A percentile compares a stretch with the other conserved stretches of the same genome.
Evolutionary conservation across 805 yeast species (phyloP).

Genomic region (Blastobotrys mokoenaii): DNA sequence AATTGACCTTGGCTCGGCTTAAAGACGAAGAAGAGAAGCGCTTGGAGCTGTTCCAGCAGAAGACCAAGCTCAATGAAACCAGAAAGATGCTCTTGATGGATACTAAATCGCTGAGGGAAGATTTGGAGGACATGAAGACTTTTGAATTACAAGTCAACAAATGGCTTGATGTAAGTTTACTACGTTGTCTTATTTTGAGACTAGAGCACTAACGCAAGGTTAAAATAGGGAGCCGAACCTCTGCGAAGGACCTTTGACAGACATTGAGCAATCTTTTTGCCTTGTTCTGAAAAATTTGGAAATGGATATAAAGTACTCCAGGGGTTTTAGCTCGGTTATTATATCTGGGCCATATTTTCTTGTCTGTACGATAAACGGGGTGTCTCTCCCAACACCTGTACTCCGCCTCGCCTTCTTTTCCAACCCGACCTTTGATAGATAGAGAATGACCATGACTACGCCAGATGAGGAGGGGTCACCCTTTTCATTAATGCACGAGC

Average conservation of each 20-base stretch:
- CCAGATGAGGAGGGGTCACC: too few relatives aligned
- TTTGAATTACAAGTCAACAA: constrained; percentile 8
- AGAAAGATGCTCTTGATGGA: constrained; percentile 10
- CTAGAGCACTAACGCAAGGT: neutral
- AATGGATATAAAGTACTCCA: too few relatives aligned
- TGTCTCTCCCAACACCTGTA: too few relatives aligned
- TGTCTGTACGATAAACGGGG: too few relatives aligned
- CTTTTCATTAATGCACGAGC: constrained; percentile 50
- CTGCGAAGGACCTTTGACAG: neutral
- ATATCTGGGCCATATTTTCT: too few relatives aligned
- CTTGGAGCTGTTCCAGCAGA: constrained; percentile 15
- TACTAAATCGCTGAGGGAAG: constrained; percentile 12
- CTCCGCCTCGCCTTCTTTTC: too few relatives aligned
- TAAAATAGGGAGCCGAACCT: constrained; percentile 1
- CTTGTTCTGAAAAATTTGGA: too few relatives aligned
- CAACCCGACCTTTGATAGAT: too few relatives aligned
- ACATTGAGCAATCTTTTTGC: neutral
- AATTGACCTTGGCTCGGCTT: constrained; percentile 18
- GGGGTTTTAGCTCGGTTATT: too few relatives aligned
- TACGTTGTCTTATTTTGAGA: too few relatives aligned
- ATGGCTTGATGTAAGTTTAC: constrained; percentile 4
- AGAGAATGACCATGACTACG: too few relatives aligned
- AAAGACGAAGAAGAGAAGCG: constrained; percentile 21
- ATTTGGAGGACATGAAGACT: constrained; percentile 11
- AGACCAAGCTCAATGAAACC: constrained; percentile 13